Evolutionary conservation across 1,284 basidiomycete species (phyloP), one percentile per base, ranked within the genome.

Genomic region (Vanrija humicola): DNA sequence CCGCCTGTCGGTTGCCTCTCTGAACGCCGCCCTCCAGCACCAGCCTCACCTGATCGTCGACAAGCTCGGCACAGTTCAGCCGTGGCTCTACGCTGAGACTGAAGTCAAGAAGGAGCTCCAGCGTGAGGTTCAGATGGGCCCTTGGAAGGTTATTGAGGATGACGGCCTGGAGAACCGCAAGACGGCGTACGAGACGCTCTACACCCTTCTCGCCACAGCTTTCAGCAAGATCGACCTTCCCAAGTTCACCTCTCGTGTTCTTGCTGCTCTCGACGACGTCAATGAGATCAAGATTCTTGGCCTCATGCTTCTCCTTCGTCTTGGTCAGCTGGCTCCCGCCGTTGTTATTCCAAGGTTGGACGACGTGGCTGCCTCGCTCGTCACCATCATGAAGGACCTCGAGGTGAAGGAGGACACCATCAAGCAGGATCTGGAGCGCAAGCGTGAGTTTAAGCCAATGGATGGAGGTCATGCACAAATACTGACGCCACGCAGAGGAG

Each of bases 221-320:
- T 82, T 96, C 50, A 80, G 82, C 55, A 88, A 88, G 68, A 82
- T 98, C 46, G 90, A 94, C 66, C 79, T 97, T 7, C 83, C 88
- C 61, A 86, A 88, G 40, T 94, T 95, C 80, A 81, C 96, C 18
- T 82, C 81, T 25, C 84, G 86, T 38, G 88, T 98, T 46, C 81
- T 96, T 47, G 83, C 84, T 1, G 94, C 92, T 2, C 83, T 98
- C 10, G 79, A 82, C 1, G 95, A 99, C 74, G 88, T 90, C 63
- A 94, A 98, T 72, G 94, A 98, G 71, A 89, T 99, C 80, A 98
- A 98, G 78, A 90, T 96, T 42, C 84, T 98, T 55, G 93, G 87
- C 56, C 91, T 96, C 76, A 89, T 98, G 83, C 89, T 97, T 79
- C 82, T 98, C 38, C 90, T 93, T 79, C 86, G 93, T 23, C 82